Conservation (phyloP, 2,329 filamentous ascomycete species). For the Cadophora gregata region DNA sequence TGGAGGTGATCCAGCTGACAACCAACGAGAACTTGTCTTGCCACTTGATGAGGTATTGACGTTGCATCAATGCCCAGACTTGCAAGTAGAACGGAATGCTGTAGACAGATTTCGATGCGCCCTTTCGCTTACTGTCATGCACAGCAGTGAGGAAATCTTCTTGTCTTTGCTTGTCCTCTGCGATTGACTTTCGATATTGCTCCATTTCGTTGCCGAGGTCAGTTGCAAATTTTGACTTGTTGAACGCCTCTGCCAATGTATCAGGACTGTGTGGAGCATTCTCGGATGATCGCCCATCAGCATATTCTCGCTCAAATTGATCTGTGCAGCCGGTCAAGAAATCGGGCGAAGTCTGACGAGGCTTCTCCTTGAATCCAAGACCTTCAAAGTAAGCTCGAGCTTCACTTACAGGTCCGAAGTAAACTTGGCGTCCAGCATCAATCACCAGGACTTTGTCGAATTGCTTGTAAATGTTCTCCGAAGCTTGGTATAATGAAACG, state of each 20-base stretch:
- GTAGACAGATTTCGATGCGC: conserved; percentile 77
- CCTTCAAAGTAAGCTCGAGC: conserved; percentile 70
- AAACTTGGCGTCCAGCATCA: conserved; percentile 72
- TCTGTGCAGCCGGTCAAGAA: conserved; percentile 81
- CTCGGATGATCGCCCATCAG: conserved; percentile 65
- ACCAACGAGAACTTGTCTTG: conserved; percentile 81
- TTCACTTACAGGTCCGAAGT: conserved; percentile 64
- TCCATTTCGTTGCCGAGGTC: conserved; percentile 69
- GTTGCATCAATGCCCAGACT: conserved; percentile 81
- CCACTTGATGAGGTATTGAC: conserved; percentile 85
- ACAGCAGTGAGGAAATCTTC: conserved; percentile 81
- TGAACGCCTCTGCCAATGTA: conserved; percentile 72
- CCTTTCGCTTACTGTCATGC: conserved; percentile 77
- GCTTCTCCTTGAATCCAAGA: conserved; percentile 63
- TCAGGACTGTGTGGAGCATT: conserved; percentile 74
- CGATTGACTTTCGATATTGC: conserved; percentile 68
- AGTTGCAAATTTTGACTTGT: conserved; percentile 63
- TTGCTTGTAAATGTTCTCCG: conserved; percentile 71
- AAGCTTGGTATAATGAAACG: conserved; percentile 72
- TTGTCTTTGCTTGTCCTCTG: conserved; percentile 68
- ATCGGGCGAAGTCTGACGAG: conserved; percentile 72
- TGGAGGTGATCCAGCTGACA: conserved; percentile 73
- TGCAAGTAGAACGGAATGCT: conserved; percentile 83
- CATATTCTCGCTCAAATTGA: conserved; percentile 81
- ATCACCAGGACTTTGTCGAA: conserved; percentile 86